Evolutionary conservation across 108 stramenopile genomes (phyloP).

Genomic region (Skeletonema tropicum): DNA sequence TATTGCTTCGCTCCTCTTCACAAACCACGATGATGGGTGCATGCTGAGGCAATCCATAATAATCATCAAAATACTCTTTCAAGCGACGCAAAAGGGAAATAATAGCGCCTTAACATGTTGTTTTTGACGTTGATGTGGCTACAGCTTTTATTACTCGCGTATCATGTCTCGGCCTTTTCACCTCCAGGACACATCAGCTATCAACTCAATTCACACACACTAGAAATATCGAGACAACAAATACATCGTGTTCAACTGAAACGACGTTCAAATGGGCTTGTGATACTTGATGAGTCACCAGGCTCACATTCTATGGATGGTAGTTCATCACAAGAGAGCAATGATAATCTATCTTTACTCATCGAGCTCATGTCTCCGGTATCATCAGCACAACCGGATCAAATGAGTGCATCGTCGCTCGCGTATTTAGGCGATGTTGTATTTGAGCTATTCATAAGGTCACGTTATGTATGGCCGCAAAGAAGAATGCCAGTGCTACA

Average conservation of each 20-base stretch:
- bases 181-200: not conserved
- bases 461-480: conserved; percentile 79
- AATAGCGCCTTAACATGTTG: too few species aligned
- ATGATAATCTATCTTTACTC: not conserved
- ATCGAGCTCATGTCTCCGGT: conserved; percentile 40
- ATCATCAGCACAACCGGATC: conserved; percentile 51
- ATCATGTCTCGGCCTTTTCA: not conserved
- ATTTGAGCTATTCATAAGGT: conserved; percentile 81
- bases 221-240: not conserved
- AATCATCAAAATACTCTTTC: too few species aligned
- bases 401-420: conserved; percentile 80
- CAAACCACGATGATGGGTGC: too few species aligned
- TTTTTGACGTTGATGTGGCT: too few species aligned
- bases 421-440: conserved; percentile 88
- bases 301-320: not conserved
- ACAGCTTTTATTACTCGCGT: not conserved
- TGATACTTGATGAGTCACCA: not conserved
- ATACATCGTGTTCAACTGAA: not conserved
- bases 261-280: not conserved
- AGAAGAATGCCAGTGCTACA: conserved; percentile 78
- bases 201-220: not conserved
- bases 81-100: too few species aligned
- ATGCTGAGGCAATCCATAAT: too few species aligned
- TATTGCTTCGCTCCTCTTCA: too few species aligned
- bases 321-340: not conserved